Base-by-base conservation (phyloP, 208 protist genomes). In the Willaertia magna region DNA sequence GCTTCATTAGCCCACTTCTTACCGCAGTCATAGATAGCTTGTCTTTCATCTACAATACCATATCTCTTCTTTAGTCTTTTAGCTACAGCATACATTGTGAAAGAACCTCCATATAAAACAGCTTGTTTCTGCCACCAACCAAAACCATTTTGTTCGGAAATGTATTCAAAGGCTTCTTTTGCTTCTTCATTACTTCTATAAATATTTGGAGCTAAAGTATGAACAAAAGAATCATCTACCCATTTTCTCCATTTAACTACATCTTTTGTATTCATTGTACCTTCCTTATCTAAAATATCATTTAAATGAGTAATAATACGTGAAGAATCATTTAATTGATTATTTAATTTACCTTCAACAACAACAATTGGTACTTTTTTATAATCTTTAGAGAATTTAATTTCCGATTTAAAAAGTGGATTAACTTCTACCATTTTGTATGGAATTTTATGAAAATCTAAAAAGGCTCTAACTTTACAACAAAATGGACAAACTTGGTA, bases 341-440 rank as follows among this genome's bases (percentile, higher is more conserved):
- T 67, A 67, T 67, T 67, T 6, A 67, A 34, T 30, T 43, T 20
- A 22, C 84, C 86, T 16, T 47, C 26, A 42, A 87, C 26, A 1
- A 88, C 42, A 11, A 74, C 87, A 22, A 88, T 51, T 30, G 87
- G 87, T 47, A 88, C 87, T 22, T 88, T 87, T 34, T 34, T 88
- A 81, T 89, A 89, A 22, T 87, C 61, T 43, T 51, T 49, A 20
- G 75, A 86, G 52, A 84, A 87, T 47, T 48, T 49, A 6, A 89
- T 34, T 84, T 89, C 74, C 48, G 39, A 34, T 76, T 89, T 89
- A 18, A 59, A 67, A 2, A 89, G 22, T 61, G 79, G 78, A 67
- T 89, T 74, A 4, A 89, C 87, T 46, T 86, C 67, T 18, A 89
- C 87, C 26, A 79, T 78, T 48, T 59, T 89, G 40, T 86, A 89